These are phyloP conservation scores for Candida broadrunensis DNA, from an alignment of 805 yeast genomes.

Conservation along the genomic window DNA sequence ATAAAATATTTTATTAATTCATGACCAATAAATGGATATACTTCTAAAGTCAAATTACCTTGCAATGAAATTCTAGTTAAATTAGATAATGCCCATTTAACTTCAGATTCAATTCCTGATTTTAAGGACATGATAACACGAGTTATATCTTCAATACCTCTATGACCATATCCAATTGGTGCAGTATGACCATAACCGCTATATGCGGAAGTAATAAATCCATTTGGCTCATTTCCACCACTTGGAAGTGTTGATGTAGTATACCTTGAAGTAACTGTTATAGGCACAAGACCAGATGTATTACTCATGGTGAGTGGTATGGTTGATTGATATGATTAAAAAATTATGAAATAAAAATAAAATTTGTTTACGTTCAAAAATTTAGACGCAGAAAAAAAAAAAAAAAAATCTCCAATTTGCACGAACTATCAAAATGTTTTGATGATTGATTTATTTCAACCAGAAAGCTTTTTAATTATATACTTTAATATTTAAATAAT, in stretches of 20 bases:
- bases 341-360: too few relatives aligned
- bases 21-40: slow-evolving; percentile 40
- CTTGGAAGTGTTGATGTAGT: background rate
- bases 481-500: too few relatives aligned
- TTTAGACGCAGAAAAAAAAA: too few relatives aligned
- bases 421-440: too few relatives aligned
- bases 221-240: background rate
- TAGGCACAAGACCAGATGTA: background rate
- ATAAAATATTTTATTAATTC: slow-evolving; percentile 36
- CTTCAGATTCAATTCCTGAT: slow-evolving; percentile 62
- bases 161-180: slow-evolving; percentile 28
- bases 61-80: slow-evolving; percentile 47
- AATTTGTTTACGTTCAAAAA: too few relatives aligned
- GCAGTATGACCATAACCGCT: background rate
- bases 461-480: too few relatives aligned
- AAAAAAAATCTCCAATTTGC: too few relatives aligned
- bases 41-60: slow-evolving; percentile 47
- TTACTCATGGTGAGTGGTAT: background rate
- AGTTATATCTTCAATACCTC: slow-evolving; percentile 61
- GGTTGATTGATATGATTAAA: too few relatives aligned
- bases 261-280: background rate
- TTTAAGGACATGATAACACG: slow-evolving; percentile 70
- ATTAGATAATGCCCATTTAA: slow-evolving; percentile 67
- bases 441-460: too few relatives aligned
- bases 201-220: background rate